These are phyloP conservation scores for Salix suchowensis DNA, from an alignment of 345 rosid genomes.

Conservation along the genomic window DNA sequence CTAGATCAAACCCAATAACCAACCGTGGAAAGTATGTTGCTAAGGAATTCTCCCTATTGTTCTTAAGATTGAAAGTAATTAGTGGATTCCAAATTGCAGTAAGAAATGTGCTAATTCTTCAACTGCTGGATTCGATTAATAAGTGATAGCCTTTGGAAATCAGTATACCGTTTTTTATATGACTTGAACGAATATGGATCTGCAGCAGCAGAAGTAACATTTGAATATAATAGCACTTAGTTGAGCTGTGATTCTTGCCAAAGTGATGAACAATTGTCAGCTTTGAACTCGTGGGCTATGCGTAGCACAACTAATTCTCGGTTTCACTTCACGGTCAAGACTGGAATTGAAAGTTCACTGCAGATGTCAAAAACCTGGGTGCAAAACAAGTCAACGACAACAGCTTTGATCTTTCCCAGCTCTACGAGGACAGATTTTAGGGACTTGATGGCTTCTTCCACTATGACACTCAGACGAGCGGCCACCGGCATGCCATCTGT, in stretches of 20 bases:
- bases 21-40: conserved; percentile 10
- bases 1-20: too few relatives aligned
- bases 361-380: conserved; percentile 19
- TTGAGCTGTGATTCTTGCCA: too few relatives aligned
- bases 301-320: not conserved
- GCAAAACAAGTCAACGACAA: conserved; percentile 14
- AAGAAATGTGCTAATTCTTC: not conserved
- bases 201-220: not conserved
- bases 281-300: too few relatives aligned
- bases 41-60: not conserved
- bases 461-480: conserved; percentile 15
- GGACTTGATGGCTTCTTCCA: conserved; percentile 10
- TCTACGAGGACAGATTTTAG: conserved; percentile 11
- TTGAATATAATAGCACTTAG: too few relatives aligned
- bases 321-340: conserved; percentile 14
- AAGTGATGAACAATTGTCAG: too few relatives aligned
- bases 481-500: not conserved
- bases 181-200: not conserved
- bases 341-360: conserved; percentile 13
- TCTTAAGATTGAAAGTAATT: not conserved
- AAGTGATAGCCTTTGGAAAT: not conserved
- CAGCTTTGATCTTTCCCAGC: conserved; percentile 2
- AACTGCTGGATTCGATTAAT: not conserved
- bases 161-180: not conserved
- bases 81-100: not conserved